Percentiles rank a stretch among this genome's conserved stretches.
These are phyloP conservation scores for Leccinum rimulosum DNA, from an alignment of 768 basidiomycete genomes.

Conservation along the genomic window DNA sequence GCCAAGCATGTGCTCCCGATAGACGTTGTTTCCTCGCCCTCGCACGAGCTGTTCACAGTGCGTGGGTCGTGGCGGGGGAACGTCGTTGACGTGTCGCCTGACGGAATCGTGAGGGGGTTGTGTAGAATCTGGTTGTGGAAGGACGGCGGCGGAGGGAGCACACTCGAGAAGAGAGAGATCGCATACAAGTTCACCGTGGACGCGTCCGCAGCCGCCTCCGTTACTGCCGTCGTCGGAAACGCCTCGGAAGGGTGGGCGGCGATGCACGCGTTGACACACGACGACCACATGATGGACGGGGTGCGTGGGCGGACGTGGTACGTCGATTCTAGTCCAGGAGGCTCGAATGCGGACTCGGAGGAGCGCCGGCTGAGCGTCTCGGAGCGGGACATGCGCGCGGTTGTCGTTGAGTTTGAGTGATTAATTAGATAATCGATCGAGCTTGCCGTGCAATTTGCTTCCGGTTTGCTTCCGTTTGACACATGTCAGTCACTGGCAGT, in stretches of 20 bases:
- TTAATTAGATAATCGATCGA: background rate
- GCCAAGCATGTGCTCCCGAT: slow-evolving; percentile 8
- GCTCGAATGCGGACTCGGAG: background rate
- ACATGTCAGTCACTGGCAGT: background rate
- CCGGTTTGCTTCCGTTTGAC: background rate
- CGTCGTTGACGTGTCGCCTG: slow-evolving; percentile 14
- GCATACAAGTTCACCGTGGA: slow-evolving; percentile 19
- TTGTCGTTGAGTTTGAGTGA: slow-evolving; percentile 16
- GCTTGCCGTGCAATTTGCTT: background rate
- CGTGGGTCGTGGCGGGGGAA: slow-evolving; percentile 13
- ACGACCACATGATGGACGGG: slow-evolving; percentile 13
- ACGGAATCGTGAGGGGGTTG: slow-evolving; percentile 16
- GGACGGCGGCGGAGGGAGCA: background rate
- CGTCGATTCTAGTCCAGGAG: background rate
- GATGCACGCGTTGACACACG: background rate
- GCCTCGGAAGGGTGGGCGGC: slow-evolving; percentile 5
- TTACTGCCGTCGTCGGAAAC: slow-evolving; percentile 11
- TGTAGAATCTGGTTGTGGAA: slow-evolving; percentile 3
- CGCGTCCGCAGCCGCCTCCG: slow-evolving; percentile 6
- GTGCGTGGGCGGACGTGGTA: slow-evolving; percentile 14
- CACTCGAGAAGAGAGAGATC: background rate
- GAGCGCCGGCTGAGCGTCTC: background rate
- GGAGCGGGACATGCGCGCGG: slow-evolving; percentile 7
- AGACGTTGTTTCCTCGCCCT: background rate
- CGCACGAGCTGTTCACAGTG: slow-evolving; percentile 13